Base-by-base conservation (phyloP, 352 stramenopile genomes). In the Globisporangium nagaii region DNA sequence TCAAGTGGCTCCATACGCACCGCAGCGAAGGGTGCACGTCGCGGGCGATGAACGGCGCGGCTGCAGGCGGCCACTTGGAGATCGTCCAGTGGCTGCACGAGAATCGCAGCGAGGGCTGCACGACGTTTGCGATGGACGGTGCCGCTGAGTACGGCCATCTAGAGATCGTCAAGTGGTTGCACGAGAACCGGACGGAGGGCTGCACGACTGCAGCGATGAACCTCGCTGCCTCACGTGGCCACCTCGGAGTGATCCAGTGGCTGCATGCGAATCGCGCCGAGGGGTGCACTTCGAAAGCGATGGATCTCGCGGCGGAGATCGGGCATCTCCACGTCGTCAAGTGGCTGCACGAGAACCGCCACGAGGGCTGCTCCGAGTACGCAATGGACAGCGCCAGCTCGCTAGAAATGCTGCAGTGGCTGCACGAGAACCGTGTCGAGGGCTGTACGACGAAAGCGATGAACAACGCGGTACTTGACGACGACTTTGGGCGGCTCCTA, bases 81-180 rank as follows among this genome's bases (percentile, higher is more conserved):
- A 77, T 79, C 28, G 71, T 84, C 9, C 56, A 83, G 62, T 89
- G 79, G 79, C 53, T 86, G 9, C 73, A 87, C 45, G 39, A 56
- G 19, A 58, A 86, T 51, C 71, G 74, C 19, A 58, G 28, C 6
- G 79, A 89, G 39, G 76, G 79, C 17, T 82, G 72, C 58, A 86
- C 77, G 19, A 70, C 67, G 15, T 41, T 41, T 8, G 35, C 35
- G 35, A 41, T 41, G 35, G 35, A 41, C 12, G 35, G 35, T 22
- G 35, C 35, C 6, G 35, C 35, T 10, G 35, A 41, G 35, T 41
- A 41, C 35, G 35, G 35, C 11, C 35, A 41, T 8, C 35, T 41
- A 8, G 35, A 41, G 7, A n/a, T 41, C 35, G 35, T 41, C 35
- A 22, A 41, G 35, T 41, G 35, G 35, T n/a, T 41, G 35, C 35